These are phyloP conservation scores for Plasmodiophora brassicae DNA, from an alignment of 208 protist genomes.

Conservation along the genomic window DNA sequence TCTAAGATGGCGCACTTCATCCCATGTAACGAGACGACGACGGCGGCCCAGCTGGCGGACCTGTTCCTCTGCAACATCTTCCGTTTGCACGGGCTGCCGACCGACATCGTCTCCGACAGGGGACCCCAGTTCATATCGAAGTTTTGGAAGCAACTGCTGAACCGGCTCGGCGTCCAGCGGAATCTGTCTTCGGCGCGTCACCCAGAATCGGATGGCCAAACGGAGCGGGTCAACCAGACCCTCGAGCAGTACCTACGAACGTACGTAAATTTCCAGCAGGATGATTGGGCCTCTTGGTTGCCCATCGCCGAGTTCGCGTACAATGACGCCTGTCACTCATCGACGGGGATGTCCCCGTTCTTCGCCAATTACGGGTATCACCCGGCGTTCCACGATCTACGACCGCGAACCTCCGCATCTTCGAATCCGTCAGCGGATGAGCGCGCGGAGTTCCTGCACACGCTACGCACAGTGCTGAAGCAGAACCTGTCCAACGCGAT, in stretches of 20 bases:
- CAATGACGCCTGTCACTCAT: background rate
- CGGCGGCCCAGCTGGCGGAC: background rate
- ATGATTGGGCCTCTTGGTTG: background rate
- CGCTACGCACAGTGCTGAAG: too few relatives aligned
- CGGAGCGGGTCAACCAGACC: background rate
- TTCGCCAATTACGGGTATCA: slow-evolving; percentile 17
- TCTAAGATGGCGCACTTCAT: slow-evolving; percentile 24
- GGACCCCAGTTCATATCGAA: background rate
- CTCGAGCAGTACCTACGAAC: background rate
- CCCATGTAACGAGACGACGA: background rate
- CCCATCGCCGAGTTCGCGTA: slow-evolving; percentile 21
- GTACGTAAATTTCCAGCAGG: background rate
- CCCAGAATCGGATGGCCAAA: slow-evolving; percentile 11
- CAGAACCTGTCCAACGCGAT: too few relatives aligned
- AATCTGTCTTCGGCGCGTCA: background rate
- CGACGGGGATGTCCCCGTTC: background rate
- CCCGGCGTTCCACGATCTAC: background rate
- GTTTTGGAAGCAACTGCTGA: background rate
- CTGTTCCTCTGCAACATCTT: background rate
- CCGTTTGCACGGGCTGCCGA: background rate
- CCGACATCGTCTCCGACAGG: background rate
- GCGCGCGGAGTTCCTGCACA: too few relatives aligned
- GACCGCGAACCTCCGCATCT: too few relatives aligned
- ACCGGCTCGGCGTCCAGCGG: background rate
- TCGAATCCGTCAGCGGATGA: too few relatives aligned